Evolutionary conservation across 768 basidiomycete genomes (phyloP).

Genomic region (Russula olivacea): DNA sequence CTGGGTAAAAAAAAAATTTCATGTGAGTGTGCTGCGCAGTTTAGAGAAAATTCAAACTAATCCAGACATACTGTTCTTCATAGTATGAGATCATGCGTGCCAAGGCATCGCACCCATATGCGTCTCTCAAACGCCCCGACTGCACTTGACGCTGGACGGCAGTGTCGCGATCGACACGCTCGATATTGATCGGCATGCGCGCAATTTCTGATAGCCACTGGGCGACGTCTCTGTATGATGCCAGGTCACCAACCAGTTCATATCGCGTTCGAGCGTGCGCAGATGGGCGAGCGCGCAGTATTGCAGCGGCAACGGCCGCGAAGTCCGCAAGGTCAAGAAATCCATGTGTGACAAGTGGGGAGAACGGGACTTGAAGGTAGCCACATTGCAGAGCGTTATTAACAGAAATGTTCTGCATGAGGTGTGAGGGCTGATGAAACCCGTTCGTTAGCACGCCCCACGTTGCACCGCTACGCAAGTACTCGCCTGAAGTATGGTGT

Average conservation of each 20-base stretch:
- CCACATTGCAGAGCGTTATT: conserved; percentile 14
- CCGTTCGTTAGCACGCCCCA: neutral
- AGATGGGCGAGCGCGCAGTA: conserved; percentile 29
- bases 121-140: conserved; percentile 18
- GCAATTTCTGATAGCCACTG: conserved; percentile 23
- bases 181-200: conserved; percentile 24
- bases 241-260: conserved; percentile 33
- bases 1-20: conserved; percentile 15
- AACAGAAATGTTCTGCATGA: conserved; percentile 34
- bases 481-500: conserved; percentile 35
- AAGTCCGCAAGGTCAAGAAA: conserved; percentile 35
- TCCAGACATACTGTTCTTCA: conserved; percentile 28
- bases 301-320: conserved; percentile 28
- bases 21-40: neutral
- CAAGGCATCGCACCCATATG: conserved; percentile 29
- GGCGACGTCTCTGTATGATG: conserved; percentile 30
- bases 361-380: conserved; percentile 27
- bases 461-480: too few species aligned
- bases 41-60: neutral
- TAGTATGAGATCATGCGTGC: conserved; percentile 34
- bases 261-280: conserved; percentile 34
- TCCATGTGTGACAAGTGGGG: conserved; percentile 30
- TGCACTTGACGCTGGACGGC: conserved; percentile 17
- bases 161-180: conserved; percentile 25
- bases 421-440: conserved; percentile 30